Evolutionary conservation across 495 filamentous ascomycete species (phyloP).

Genomic region (Glarea lozoyensis): DNA sequence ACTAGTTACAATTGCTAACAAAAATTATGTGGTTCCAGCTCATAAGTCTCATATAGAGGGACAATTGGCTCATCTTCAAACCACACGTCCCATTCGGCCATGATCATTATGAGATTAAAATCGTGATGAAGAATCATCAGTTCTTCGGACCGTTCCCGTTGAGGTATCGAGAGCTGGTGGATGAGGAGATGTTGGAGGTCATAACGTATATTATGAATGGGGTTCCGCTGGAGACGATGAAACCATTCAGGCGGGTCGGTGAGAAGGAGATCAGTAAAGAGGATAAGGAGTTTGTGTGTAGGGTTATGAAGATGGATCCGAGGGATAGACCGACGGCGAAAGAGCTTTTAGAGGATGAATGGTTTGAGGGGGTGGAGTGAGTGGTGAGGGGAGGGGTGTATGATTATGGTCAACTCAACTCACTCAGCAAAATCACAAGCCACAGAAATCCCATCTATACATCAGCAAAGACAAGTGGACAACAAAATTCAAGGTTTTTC

Average conservation of each 20-base stretch:
- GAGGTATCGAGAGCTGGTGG: constrained; percentile 20
- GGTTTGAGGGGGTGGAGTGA: no score
- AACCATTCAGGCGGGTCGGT: background rate
- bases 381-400: no score
- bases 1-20: no score
- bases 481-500: no score
- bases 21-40: no score
- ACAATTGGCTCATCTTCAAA: constrained; percentile 33
- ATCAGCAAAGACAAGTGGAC: no score
- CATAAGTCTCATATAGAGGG: constrained; percentile 32
- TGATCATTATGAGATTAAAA: constrained; percentile 32
- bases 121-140: constrained; percentile 29
- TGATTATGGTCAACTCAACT: no score
- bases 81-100: constrained; percentile 28
- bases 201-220: constrained; percentile 20
- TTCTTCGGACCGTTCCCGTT: constrained; percentile 36
- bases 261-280: constrained; percentile 14
- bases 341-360: constrained; percentile 12
- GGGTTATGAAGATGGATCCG: constrained; percentile 25
- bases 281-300: constrained; percentile 23
- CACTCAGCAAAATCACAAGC: no score
- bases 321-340: constrained; percentile 23
- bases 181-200: constrained; percentile 5
- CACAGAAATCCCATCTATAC: no score
- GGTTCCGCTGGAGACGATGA: constrained; percentile 4